These are phyloP conservation scores for Cryptococcus sp. DNA, from an alignment of 1,284 basidiomycete genomes.

Conservation along the genomic window DNA sequence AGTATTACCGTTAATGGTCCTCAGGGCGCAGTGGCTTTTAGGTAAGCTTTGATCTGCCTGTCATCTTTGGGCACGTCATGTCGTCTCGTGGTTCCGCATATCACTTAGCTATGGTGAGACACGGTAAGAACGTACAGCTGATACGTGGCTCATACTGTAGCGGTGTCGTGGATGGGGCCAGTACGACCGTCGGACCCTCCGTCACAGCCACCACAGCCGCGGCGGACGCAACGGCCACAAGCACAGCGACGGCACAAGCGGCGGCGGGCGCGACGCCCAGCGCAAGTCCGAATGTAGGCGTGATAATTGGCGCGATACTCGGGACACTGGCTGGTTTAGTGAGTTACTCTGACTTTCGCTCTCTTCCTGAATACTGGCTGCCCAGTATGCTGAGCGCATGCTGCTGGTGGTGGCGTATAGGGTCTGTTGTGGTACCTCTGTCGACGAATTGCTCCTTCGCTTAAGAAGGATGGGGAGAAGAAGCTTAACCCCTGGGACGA, in stretches of 20 bases:
- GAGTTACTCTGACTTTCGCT: constrained; percentile 6
- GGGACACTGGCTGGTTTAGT: constrained; percentile 35
- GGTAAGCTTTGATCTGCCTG: constrained; percentile 18
- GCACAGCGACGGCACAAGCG: too few relatives aligned
- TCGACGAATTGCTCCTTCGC: constrained; percentile 10
- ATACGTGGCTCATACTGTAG: too few relatives aligned
- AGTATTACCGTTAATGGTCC: constrained; percentile 26
- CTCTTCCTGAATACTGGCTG: not conserved
- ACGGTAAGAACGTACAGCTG: too few relatives aligned
- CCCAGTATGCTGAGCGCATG: not conserved
- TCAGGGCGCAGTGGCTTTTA: constrained; percentile 25
- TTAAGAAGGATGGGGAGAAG: constrained; percentile 18
- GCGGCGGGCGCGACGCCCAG: constrained; percentile 1
- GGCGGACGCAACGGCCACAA: too few relatives aligned
- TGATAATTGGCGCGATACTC: constrained; percentile 34
- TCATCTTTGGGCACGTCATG: not conserved
- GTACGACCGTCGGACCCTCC: too few relatives aligned
- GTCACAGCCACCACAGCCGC: too few relatives aligned
- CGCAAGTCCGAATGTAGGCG: constrained; percentile 25
- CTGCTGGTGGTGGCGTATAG: constrained; percentile 5
- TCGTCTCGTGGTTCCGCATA: not conserved
- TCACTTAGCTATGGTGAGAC: too few relatives aligned
- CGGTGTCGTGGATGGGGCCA: too few relatives aligned
- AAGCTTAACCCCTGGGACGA: constrained; percentile 38
- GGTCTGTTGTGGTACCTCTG: constrained; percentile 25